A percentile compares a stretch with the other conserved stretches of the same genome.
These are phyloP conservation scores for Phragmites australis DNA, from an alignment of 176 grass and related monocot species.

Conservation along the genomic window DNA sequence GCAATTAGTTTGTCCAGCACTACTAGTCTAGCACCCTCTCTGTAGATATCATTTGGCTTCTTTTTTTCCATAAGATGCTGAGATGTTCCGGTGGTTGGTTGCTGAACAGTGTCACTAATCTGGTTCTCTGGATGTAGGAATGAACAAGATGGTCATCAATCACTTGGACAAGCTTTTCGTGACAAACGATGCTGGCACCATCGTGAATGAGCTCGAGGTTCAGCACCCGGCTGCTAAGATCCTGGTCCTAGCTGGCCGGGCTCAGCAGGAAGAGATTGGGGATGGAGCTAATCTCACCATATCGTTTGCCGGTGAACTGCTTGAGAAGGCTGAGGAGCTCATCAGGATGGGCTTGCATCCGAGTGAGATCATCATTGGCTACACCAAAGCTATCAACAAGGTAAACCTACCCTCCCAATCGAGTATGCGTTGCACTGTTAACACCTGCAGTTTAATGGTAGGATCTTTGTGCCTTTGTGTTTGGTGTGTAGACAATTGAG, in stretches of 20 bases:
- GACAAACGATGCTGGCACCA: constrained; percentile 80
- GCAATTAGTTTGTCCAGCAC: not conserved
- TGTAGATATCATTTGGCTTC: not conserved
- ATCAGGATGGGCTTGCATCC: constrained; percentile 97
- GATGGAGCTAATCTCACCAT: constrained; percentile 89
- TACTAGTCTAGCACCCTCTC: not conserved
- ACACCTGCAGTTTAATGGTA: not conserved
- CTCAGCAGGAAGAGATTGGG: constrained; percentile 91
- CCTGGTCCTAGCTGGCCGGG: constrained; percentile 69
- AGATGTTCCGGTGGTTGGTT: not conserved
- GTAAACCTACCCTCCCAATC: constrained; percentile 24
- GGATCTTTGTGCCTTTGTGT: constrained; percentile 14
- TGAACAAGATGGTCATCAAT: constrained; percentile 99
- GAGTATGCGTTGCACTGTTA: not conserved
- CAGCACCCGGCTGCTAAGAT: constrained; percentile 92
- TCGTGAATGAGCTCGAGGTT: constrained; percentile 84
- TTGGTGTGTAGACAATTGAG: constrained; percentile 48
- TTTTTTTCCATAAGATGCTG: not conserved
- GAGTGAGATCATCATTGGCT: constrained; percentile 92
- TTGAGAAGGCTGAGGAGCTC: constrained; percentile 86
- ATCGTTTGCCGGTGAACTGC: constrained; percentile 89
- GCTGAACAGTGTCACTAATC: not conserved
- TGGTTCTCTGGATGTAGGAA: constrained; percentile 42
- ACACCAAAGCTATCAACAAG: constrained; percentile 84
- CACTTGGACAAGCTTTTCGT: constrained; percentile 90